A percentile compares a stretch with the other conserved stretches of the same genome.
Conservation (phyloP, 2,329 filamentous ascomycete genomes). For the Diaporthe destruens region DNA sequence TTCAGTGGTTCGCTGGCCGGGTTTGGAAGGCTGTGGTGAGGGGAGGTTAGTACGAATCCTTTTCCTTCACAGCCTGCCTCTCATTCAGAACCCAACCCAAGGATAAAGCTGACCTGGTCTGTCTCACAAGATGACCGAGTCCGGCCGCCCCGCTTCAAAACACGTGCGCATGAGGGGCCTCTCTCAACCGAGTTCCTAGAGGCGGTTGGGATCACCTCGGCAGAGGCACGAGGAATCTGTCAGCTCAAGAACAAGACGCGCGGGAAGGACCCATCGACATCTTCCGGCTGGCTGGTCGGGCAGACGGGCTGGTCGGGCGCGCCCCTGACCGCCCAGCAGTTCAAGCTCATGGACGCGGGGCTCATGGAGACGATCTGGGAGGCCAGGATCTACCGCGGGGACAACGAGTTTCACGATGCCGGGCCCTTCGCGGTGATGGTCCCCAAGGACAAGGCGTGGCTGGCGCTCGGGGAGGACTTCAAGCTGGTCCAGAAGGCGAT, state of each 20-base stretch:
- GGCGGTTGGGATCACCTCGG: not conserved
- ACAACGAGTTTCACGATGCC: not conserved
- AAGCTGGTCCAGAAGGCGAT: not conserved
- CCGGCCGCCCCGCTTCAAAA: not conserved
- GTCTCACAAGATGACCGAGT: no score
- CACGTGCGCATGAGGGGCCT: not conserved
- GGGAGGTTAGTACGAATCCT: not conserved
- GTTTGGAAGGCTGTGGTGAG: not conserved
- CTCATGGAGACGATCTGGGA: not conserved
- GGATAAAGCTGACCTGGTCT: not conserved
- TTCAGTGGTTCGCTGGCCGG: not conserved
- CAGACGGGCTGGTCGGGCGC: not conserved
- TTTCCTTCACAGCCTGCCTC: no score
- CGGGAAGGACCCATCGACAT: no score
- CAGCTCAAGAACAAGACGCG: not conserved
- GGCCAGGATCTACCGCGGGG: not conserved
- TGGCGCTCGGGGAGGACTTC: not conserved
- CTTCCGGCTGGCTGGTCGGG: no score
- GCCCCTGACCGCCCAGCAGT: not conserved
- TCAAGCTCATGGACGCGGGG: not conserved
- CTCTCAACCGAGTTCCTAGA: not conserved
- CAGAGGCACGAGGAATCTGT: not conserved
- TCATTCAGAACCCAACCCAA: no score
- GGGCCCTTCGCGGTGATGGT: not conserved
- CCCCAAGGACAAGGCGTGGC: not conserved